Conservation (phyloP, 805 yeast genomes). For the Wickerhamiella kurtzmanii region DNA sequence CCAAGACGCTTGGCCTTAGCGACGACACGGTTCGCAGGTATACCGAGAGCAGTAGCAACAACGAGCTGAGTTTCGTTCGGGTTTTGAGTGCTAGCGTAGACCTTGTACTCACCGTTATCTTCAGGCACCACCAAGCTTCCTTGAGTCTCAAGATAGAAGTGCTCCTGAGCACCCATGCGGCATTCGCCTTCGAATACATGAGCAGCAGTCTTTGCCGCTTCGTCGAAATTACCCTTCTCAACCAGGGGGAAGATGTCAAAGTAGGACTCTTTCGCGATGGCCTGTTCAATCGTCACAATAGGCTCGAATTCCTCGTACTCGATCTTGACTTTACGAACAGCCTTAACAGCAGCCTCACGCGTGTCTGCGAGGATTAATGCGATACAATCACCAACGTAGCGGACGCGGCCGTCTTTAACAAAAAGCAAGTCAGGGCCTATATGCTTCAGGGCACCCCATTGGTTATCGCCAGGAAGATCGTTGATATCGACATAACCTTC, state of each 20-base stretch:
- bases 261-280: slow-evolving; percentile 30
- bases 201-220: slow-evolving; percentile 25
- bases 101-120: slow-evolving; percentile 35
- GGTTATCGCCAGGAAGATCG: slow-evolving; percentile 29
- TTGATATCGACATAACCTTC: slow-evolving; percentile 31
- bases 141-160: slow-evolving; percentile 37
- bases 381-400: slow-evolving; percentile 33
- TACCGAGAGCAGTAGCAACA: slow-evolving; percentile 33
- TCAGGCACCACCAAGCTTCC: slow-evolving; percentile 32
- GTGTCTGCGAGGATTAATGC: slow-evolving; percentile 31
- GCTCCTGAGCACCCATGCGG: slow-evolving; percentile 37
- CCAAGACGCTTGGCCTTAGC: slow-evolving; percentile 33
- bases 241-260: slow-evolving; percentile 27
- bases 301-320: slow-evolving; percentile 31
- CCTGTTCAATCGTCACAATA: slow-evolving; percentile 34
- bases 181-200: slow-evolving; percentile 29
- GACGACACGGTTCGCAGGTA: slow-evolving; percentile 32
- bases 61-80: slow-evolving; percentile 34
- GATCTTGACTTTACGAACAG: slow-evolving; percentile 31
- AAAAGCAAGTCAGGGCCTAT: slow-evolving; percentile 35
- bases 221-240: slow-evolving; percentile 31
- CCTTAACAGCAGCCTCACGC: slow-evolving; percentile 31
- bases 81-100: slow-evolving; percentile 33
- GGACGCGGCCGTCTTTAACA: slow-evolving; percentile 32
- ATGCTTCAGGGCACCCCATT: slow-evolving; percentile 30